Base-by-base conservation (phyloP, 306 rosid species). In the Vigna unguiculata region DNA sequence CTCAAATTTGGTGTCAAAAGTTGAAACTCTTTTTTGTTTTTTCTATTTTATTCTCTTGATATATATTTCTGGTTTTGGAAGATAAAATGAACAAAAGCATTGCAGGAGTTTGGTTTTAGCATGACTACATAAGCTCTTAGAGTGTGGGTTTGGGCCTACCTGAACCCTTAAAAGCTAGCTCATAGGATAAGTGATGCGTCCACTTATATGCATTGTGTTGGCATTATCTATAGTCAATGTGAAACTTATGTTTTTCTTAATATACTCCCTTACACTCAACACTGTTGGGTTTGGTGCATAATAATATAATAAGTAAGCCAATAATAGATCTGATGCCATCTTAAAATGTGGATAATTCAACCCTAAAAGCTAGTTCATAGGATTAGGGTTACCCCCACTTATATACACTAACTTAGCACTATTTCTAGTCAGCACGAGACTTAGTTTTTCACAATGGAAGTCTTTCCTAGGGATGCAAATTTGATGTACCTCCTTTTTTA, bases 61-160 rank as follows among this genome's bases (percentile, higher is more conserved):
- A 28, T 28, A 21, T 43, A 32, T n/a, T 48, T 59, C 4, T 10
- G 36, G 24, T 52, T 76, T 32, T 13, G 45, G 53, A 45, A 45
- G 55, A 76, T 53, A 40, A 53, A 62, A 30, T 36, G 43, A 66
- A 36, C 61, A 52, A 53, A 52, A 46, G 4, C 20, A 21, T 72
- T 40, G 46, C 43, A 30, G 60, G 72, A 41, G 66, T 76, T 77
- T 4, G 20, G 25, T 82, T 34, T 58, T 67, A 58, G 12, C 40
- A 62, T 48, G 46, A 67, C 41, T 19, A 32, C 55, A 60, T 43
- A 43, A 36, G 22, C 53, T 47, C 3, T 6, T 48, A 48, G 53
- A 6, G 0, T 16, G 20, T 48, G 53, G 53, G n/a, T 1, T 48
- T 48, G 20, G 9, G 9, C 53, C 20, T 6, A 48, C 17, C 53